Percentiles rank a stretch among this genome's conserved stretches.
Evolutionary conservation across 257 asterid genomes (phyloP).

Genomic region (Gentiana macrophylla): DNA sequence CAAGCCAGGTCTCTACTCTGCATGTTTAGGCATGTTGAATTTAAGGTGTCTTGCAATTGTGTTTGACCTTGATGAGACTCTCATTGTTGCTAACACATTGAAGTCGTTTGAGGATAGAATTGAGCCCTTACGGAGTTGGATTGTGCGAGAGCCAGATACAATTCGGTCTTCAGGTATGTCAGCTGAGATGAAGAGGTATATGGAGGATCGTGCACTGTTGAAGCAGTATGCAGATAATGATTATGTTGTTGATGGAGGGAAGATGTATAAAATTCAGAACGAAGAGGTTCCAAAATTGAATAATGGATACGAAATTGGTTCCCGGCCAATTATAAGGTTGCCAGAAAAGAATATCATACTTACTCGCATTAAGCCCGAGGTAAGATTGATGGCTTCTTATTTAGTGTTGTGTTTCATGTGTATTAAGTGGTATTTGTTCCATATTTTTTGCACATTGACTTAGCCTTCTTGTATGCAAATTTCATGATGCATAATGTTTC

Average conservation of each 20-base stretch:
- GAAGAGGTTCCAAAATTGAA: conserved; percentile 74
- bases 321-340: conserved; percentile 84
- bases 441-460: not conserved
- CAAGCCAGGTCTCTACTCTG: conserved; percentile 55
- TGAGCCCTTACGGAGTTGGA: conserved; percentile 57
- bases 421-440: not conserved
- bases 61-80: conserved; percentile 95
- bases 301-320: conserved; percentile 52
- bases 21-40: conserved; percentile 77
- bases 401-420: not conserved
- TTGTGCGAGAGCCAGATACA: conserved; percentile 69
- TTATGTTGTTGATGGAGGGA: conserved; percentile 71
- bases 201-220: conserved; percentile 76
- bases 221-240: conserved; percentile 89
- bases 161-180: conserved; percentile 74
- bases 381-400: conserved; percentile 27
- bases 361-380: conserved; percentile 98
- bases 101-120: conserved; percentile 96
- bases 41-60: conserved; percentile 82
- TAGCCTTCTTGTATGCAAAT: not conserved
- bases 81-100: conserved; percentile 97
- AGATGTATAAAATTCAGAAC: conserved; percentile 42
- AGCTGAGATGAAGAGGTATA: conserved; percentile 85
- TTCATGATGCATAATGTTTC: not conserved
- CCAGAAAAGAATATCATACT: conserved; percentile 80